A percentile compares a stretch with the other conserved stretches of the same genome.
Evolutionary conservation across 2,329 filamentous ascomycete genomes (phyloP).

Genomic region (Clarireedia paspali): DNA sequence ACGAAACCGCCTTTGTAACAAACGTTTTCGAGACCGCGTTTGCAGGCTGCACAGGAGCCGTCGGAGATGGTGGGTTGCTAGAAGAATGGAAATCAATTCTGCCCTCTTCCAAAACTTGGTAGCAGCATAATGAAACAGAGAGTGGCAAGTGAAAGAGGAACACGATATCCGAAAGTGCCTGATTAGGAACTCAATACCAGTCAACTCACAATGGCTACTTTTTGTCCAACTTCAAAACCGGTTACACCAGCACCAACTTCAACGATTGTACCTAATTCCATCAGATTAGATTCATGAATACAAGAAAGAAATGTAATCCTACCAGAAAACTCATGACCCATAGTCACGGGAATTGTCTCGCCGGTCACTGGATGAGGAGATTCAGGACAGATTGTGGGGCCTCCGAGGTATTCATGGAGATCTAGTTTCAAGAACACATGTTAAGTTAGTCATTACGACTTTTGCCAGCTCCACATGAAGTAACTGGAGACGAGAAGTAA

Average conservation of each 20-base stretch:
- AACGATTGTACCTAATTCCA: conserved; percentile 34
- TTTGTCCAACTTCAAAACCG: conserved; percentile 44
- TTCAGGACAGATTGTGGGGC: conserved; percentile 40
- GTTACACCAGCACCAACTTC: conserved; percentile 47
- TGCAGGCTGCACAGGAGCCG: conserved; percentile 47
- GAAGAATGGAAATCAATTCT: too few relatives aligned
- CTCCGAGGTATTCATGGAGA: conserved; percentile 44
- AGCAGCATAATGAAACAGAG: too few relatives aligned
- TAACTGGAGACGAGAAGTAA: background rate
- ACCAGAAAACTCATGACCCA: conserved; percentile 61
- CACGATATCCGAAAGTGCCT: too few relatives aligned
- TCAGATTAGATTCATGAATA: background rate
- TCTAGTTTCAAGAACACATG: conserved; percentile 24
- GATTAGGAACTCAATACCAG: too few relatives aligned
- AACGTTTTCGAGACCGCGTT: conserved; percentile 45
- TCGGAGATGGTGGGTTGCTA: conserved; percentile 51
- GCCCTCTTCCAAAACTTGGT: too few relatives aligned
- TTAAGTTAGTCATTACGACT: background rate
- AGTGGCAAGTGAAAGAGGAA: too few relatives aligned
- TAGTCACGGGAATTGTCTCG: conserved; percentile 48
- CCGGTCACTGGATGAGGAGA: conserved; percentile 50
- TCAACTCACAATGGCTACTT: conserved; percentile 39
- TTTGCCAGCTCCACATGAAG: background rate
- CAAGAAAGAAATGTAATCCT: background rate
- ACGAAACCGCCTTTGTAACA: conserved; percentile 50